Percentiles rank a stretch among this genome's conserved stretches.
These are phyloP conservation scores for Ascochyta pisi DNA, from an alignment of 2,329 filamentous ascomycete species.

Conservation along the genomic window DNA sequence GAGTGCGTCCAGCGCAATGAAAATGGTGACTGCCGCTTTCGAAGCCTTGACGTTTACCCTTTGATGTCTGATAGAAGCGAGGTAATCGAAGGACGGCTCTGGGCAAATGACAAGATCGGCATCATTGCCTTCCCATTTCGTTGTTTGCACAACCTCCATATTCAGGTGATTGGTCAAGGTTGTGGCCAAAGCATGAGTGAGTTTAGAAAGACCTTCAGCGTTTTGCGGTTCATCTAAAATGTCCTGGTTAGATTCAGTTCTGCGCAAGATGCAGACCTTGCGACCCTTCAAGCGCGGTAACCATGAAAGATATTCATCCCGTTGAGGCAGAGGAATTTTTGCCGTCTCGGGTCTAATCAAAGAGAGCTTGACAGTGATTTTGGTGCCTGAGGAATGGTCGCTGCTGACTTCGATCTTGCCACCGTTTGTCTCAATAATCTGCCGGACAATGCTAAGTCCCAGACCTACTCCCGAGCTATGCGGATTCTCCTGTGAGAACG, in stretches of 20 bases:
- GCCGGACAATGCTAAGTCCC: constrained; percentile 39
- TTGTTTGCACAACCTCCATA: constrained; percentile 37
- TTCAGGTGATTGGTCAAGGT: constrained; percentile 36
- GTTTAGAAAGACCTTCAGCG: constrained; percentile 27
- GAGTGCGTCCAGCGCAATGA: constrained; percentile 42
- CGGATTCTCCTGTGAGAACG: constrained; percentile 46
- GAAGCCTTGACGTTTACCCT: constrained; percentile 12
- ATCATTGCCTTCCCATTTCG: constrained; percentile 31
- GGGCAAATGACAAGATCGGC: constrained; percentile 44
- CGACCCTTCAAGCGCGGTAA: constrained; percentile 29
- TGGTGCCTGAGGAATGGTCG: constrained; percentile 25
- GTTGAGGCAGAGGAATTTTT: constrained; percentile 1
- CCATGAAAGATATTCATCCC: constrained; percentile 21
- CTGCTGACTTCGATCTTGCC: constrained; percentile 41
- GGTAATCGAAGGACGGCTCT: constrained; percentile 42
- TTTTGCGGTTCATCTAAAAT: constrained; percentile 7
- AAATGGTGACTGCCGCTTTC: constrained; percentile 37
- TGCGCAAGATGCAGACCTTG: constrained; percentile 38
- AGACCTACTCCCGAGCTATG: constrained; percentile 33
- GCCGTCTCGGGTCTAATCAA: constrained; percentile 16
- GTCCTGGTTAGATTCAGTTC: not conserved
- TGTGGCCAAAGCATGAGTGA: constrained; percentile 27
- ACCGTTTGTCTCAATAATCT: constrained; percentile 37
- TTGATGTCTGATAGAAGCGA: constrained; percentile 32
- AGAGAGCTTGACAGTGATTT: constrained; percentile 28